phyloP scores from a whole-genome alignment of 495 filamentous ascomycete genomes.

The Talaromyces stipitatus region DNA sequence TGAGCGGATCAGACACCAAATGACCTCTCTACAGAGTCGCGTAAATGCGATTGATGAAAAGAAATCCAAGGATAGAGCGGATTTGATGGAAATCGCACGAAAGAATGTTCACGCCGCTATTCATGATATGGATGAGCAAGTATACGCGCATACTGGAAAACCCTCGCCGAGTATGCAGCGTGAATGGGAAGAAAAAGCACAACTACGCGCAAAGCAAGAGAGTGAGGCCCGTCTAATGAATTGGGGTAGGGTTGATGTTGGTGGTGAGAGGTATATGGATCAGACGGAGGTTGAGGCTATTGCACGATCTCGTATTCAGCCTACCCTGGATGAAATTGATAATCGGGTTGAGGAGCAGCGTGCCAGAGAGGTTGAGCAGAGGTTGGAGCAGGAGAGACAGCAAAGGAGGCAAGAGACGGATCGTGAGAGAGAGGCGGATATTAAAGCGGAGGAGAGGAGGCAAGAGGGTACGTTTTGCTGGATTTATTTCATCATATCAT shows the following conservation, averaged over 20 bases:
- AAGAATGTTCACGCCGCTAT: conserved; percentile 75
- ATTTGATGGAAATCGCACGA: conserved; percentile 70
- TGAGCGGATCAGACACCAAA: conserved; percentile 67
- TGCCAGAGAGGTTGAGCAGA: conserved; percentile 49
- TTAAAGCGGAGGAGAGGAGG: conserved; percentile 42
- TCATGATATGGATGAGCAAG: conserved; percentile 68
- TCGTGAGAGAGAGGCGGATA: conserved; percentile 49
- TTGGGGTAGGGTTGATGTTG: conserved; percentile 66
- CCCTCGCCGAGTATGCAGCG: conserved; percentile 58
- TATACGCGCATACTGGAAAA: conserved; percentile 71
- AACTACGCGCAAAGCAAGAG: conserved; percentile 56
- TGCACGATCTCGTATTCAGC: conserved; percentile 73
- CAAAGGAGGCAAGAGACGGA: conserved; percentile 35
- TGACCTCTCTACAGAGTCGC: conserved; percentile 64
- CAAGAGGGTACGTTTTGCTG: conserved; percentile 40
- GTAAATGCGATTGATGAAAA: conserved; percentile 63
- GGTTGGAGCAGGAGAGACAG: conserved; percentile 45
- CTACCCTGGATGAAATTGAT: conserved; percentile 83
- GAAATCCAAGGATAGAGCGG: conserved; percentile 65
- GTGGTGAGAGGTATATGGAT: conserved; percentile 72
- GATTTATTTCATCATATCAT: neutral
- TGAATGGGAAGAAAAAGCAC: conserved; percentile 73
- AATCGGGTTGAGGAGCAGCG: conserved; percentile 62
- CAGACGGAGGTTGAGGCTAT: conserved; percentile 73
- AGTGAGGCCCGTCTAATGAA: conserved; percentile 48